These are phyloP conservation scores for Acacia concinna DNA, from an alignment of 331 rosid genomes.

Conservation along the genomic window DNA sequence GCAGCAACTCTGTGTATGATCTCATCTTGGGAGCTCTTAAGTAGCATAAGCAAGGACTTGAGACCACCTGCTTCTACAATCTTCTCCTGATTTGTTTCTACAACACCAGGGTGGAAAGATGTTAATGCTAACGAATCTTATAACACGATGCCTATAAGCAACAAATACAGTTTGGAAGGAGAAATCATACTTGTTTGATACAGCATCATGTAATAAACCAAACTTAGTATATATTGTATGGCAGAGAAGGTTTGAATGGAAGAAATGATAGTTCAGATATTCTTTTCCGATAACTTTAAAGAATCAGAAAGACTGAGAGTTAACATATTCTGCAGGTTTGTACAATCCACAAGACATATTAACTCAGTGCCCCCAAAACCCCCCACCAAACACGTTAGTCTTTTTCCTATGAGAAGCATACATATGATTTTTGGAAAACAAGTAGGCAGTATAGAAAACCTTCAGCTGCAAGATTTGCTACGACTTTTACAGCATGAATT, in stretches of 20 bases:
- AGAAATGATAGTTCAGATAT: neutral
- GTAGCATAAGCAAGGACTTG: slow-evolving; percentile 82
- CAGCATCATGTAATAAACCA: slow-evolving; percentile 18
- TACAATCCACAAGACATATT: neutral
- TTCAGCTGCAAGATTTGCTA: slow-evolving; percentile 99
- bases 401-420: neutral
- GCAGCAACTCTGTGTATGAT: slow-evolving; percentile 98
- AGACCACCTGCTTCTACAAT: slow-evolving; percentile 98
- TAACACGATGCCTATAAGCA: slow-evolving; percentile 11
- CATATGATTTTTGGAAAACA: neutral
- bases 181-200: slow-evolving; percentile 13
- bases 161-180: slow-evolving; percentile 20
- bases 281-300: neutral
- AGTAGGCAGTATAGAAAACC: slow-evolving; percentile 50
- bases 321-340: slow-evolving; percentile 16
- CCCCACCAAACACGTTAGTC: neutral
- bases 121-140: slow-evolving; percentile 33
- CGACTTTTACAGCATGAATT: slow-evolving; percentile 97
- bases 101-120: slow-evolving; percentile 30
- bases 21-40: slow-evolving; percentile 81
- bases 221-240: slow-evolving; percentile 23
- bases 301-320: slow-evolving; percentile 20
- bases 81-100: slow-evolving; percentile 94
- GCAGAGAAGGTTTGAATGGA: slow-evolving; percentile 14
- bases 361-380: too few species aligned